Evolutionary conservation across 768 basidiomycete species (phyloP).

Genomic region (Macrolepiota albuminosa): DNA sequence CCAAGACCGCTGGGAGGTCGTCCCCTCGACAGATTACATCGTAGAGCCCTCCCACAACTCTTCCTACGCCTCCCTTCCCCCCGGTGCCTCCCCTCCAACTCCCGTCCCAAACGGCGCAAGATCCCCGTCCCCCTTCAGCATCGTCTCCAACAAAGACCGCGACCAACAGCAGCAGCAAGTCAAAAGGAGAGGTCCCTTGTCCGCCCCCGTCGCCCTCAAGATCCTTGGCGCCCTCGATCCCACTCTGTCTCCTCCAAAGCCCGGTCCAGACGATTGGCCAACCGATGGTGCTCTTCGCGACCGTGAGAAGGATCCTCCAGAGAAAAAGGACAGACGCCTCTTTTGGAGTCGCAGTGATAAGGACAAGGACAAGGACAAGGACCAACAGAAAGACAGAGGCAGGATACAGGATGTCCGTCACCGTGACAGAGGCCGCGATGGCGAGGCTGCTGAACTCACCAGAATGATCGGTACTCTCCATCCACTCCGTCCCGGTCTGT

Average conservation of each 20-base stretch:
- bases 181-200: conserved; percentile 18
- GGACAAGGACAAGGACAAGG: conserved; percentile 22
- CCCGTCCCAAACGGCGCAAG: conserved; percentile 33
- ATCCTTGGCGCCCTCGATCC: conserved; percentile 66
- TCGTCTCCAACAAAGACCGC: conserved; percentile 22
- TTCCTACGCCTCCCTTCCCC: conserved; percentile 45
- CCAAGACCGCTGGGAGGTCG: conserved; percentile 46
- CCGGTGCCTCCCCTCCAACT: conserved; percentile 36
- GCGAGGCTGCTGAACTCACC: conserved; percentile 15
- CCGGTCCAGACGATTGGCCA: conserved; percentile 29
- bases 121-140: conserved; percentile 44
- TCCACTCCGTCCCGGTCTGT: not conserved
- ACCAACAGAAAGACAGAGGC: conserved; percentile 3
- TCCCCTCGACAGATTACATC: conserved; percentile 24
- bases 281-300: conserved; percentile 28
- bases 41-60: conserved; percentile 40
- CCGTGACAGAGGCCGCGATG: conserved; percentile 13
- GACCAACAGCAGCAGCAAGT: conserved; percentile 17
- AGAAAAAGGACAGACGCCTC: conserved; percentile 48
- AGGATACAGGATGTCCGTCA: conserved; percentile 2
- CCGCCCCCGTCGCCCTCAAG: conserved; percentile 38
- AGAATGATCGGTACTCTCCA: conserved; percentile 15
- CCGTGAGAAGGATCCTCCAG: conserved; percentile 21
- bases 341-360: conserved; percentile 45
- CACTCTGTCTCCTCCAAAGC: conserved; percentile 23